Evolutionary conservation across 768 basidiomycete genomes (phyloP).

Genomic region (Butyriboletus loyo): DNA sequence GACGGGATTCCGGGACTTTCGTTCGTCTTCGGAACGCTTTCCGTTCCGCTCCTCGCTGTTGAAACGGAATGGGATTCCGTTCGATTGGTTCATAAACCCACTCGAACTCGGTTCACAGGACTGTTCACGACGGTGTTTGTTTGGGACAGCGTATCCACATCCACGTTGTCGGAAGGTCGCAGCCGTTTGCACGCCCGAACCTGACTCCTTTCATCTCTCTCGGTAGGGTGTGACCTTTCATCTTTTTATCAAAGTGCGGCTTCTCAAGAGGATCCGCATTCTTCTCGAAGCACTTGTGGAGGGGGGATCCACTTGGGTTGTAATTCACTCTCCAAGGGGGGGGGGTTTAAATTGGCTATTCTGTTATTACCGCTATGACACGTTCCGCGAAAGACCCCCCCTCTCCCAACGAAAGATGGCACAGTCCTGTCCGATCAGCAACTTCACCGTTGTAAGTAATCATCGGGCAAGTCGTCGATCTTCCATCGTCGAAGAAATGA

Average conservation of each 20-base stretch:
- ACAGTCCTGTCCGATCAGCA: conserved; percentile 5
- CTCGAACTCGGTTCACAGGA: not conserved
- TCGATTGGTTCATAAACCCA: conserved; percentile 6
- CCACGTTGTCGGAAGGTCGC: conserved; percentile 12
- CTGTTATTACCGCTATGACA: conserved; percentile 17
- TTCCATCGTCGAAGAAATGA: conserved; percentile 1
- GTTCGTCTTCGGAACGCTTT: conserved; percentile 1
- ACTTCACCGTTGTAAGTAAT: not conserved
- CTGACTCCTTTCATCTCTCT: conserved; percentile 15
- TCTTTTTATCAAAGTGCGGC: too few relatives aligned
- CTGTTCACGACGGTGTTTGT: conserved; percentile 19
- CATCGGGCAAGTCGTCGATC: conserved; percentile 3
- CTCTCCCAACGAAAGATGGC: not conserved
- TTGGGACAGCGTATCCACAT: not conserved
- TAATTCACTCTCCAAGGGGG: not conserved
- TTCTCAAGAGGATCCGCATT: conserved; percentile 25
- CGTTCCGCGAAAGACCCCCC: conserved; percentile 7
- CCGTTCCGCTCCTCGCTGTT: conserved; percentile 1
- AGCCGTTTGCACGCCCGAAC: conserved; percentile 14
- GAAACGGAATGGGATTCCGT: conserved; percentile 7
- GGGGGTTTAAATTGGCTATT: not conserved
- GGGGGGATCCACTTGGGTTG: conserved; percentile 5
- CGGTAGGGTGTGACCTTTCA: too few relatives aligned
- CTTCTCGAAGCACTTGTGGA: conserved; percentile 4
- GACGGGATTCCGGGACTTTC: not conserved